These are phyloP conservation scores for Iberis pinnata DNA, from an alignment of 345 rosid genomes.

Conservation along the genomic window DNA sequence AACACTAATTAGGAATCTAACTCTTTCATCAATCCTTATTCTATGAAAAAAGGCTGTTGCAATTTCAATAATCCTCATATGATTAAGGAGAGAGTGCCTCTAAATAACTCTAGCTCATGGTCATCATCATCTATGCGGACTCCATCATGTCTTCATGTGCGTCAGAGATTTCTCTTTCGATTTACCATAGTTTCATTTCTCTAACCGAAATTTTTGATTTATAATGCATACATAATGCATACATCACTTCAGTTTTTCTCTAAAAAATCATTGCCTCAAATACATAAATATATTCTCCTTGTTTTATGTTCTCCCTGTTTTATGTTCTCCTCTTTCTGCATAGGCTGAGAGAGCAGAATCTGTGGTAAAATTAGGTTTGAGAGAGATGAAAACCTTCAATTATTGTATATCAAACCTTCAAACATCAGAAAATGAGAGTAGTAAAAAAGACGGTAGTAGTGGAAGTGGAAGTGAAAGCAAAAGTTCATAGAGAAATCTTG, in stretches of 20 bases:
- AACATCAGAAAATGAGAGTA: conserved; percentile 39
- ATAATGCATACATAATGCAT: too few relatives aligned
- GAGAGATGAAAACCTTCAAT: conserved; percentile 74
- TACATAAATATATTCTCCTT: conserved; percentile 27
- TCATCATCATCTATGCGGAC: conserved; percentile 6
- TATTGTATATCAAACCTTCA: conserved; percentile 59
- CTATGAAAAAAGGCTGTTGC: too few relatives aligned
- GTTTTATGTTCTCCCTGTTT: conserved; percentile 37
- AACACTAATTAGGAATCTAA: too few relatives aligned
- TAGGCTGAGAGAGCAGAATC: conserved; percentile 75
- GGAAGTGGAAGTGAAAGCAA: conserved; percentile 53
- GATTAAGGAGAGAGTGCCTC: too few relatives aligned
- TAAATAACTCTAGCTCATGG: conserved; percentile 29
- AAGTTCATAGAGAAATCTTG: conserved; percentile 64
- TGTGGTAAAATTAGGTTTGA: conserved; percentile 79
- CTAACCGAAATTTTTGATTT: conserved; percentile 22
- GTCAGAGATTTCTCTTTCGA: background rate
- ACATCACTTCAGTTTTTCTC: conserved; percentile 34
- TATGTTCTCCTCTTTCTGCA: conserved; percentile 43
- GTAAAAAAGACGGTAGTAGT: conserved; percentile 35
- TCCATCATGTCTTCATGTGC: conserved; percentile 34
- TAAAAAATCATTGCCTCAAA: conserved; percentile 28
- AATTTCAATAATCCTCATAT: too few relatives aligned
- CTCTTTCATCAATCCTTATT: too few relatives aligned
- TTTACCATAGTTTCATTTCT: conserved; percentile 3